These are phyloP conservation scores for Torulaspora franciscae DNA, from an alignment of 805 yeast genomes.

Conservation along the genomic window DNA sequence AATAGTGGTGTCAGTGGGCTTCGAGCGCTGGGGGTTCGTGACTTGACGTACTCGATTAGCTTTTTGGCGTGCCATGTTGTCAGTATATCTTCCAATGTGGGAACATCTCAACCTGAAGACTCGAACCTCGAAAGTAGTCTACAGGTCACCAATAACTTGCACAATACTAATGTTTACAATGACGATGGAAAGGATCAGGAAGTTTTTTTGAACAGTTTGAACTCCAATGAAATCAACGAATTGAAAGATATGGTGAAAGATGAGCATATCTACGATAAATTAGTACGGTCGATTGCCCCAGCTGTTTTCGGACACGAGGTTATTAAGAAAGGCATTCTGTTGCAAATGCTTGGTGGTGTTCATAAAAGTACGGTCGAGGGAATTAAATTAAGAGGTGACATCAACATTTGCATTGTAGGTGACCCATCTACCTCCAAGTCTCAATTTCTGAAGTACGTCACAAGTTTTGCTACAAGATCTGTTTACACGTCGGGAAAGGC, in stretches of 20 bases:
- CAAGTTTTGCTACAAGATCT: slow-evolving; percentile 86
- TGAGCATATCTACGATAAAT: slow-evolving; percentile 73
- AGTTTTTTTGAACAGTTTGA: slow-evolving; percentile 67
- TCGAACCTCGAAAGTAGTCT: slow-evolving; percentile 20
- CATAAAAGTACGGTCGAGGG: slow-evolving; percentile 93
- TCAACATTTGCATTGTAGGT: slow-evolving; percentile 92
- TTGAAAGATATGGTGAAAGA: slow-evolving; percentile 87
- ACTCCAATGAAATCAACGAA: slow-evolving; percentile 77
- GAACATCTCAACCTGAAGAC: slow-evolving; percentile 8
- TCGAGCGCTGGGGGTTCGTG: slow-evolving; percentile 87
- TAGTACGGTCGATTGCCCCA: slow-evolving; percentile 88
- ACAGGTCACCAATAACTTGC: slow-evolving; percentile 28
- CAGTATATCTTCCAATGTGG: slow-evolving; percentile 43
- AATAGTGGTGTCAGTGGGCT: slow-evolving; percentile 86
- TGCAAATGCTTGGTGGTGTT: slow-evolving; percentile 91
- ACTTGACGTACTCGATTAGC: slow-evolving; percentile 84
- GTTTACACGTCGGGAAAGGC: slow-evolving; percentile 98
- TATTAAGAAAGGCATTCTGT: slow-evolving; percentile 82
- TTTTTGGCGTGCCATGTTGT: slow-evolving; percentile 88
- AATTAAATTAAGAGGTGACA: slow-evolving; percentile 91
- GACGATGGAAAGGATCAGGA: slow-evolving; percentile 73
- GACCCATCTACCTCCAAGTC: slow-evolving; percentile 98
- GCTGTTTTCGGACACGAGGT: slow-evolving; percentile 95
- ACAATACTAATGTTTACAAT: slow-evolving; percentile 24
- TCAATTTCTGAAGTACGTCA: slow-evolving; percentile 89